Base-by-base conservation (phyloP, 768 basidiomycete species). In the Lactarius deliciosus region DNA sequence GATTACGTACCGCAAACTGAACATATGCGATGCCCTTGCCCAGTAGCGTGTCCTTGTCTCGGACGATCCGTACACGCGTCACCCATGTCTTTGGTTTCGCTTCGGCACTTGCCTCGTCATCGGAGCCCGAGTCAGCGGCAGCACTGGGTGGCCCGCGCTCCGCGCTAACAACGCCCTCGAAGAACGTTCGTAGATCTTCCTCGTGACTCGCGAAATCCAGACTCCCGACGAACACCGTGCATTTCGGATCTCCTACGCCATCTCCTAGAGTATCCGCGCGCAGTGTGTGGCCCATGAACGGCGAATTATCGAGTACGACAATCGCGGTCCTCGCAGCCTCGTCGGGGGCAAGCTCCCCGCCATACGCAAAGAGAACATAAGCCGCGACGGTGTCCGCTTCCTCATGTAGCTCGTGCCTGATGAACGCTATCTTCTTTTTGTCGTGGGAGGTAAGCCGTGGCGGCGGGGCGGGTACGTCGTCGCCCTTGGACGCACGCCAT, bases 21-120 rank as follows among this genome's bases (percentile, higher is more conserved):
- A 98, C 87, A 73, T 98, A 97, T 11, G 91, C 94, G 75, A 98
- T 96, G 5, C 96, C 96, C 77, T 96, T 97, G 15, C 96, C 96
- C 16, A 98, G 83, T 71, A 94, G 94, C 1, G 94, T 97, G 65
- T 91, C 93, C 71, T 86, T 87, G 75, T 98, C 96, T 57, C 92
- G 83, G 60, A 97, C 83, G 71, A 97, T 86, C 53, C 96, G 84
- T n/a, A 97, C 94, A 41, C 85, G 86, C 9, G 83, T 85, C 20
- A 96, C 92, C 91, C 91, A 94, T 16, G 81, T 75, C 50, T 76
- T 75, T 8, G 74, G 73, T 68, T 80, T 83, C 63, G 77, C 34
- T 22, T 75, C 77, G 4, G 67, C 69, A 20, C 69, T 74, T 38
- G 71, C 71, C 10, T 75, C 75, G 2, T 43, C 77, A 7, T 73